These are phyloP conservation scores for Theileria orientalis DNA, from an alignment of 169 alveolate genomes.

Conservation along the genomic window DNA sequence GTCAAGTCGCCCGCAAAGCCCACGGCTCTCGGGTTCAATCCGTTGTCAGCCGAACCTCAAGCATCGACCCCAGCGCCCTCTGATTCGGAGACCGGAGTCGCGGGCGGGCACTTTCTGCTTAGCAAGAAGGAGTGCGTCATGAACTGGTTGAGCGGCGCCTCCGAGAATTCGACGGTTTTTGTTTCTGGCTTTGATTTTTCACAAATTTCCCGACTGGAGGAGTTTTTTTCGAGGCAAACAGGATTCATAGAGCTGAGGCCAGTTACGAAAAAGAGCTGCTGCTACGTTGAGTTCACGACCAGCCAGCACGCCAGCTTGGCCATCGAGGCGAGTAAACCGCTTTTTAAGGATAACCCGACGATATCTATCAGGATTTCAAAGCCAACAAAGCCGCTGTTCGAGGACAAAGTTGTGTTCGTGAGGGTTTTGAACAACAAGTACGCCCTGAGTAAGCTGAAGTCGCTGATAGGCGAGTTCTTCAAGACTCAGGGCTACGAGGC, in stretches of 20 bases:
- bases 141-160: constrained; percentile 32
- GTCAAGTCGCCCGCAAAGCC: neutral
- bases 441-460: constrained; percentile 43
- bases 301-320: constrained; percentile 57
- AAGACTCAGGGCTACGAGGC: constrained; percentile 27
- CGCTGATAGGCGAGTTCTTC: constrained; percentile 48
- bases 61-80: neutral
- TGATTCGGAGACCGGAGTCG: neutral
- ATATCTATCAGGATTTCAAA: constrained; percentile 48
- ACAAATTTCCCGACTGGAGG: neutral
- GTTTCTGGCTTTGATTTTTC: constrained; percentile 20
- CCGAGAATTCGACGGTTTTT: constrained; percentile 28
- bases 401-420: constrained; percentile 69
- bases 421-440: constrained; percentile 42
- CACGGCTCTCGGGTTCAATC: neutral
- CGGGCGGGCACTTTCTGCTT: constrained; percentile 7
- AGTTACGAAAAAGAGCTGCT: constrained; percentile 9
- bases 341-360: neutral
- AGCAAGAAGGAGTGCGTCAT: neutral
- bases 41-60: too few species aligned
- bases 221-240: constrained; percentile 12
- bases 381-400: constrained; percentile 66
- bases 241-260: constrained; percentile 48
- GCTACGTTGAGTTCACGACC: constrained; percentile 67
- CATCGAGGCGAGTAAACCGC: constrained; percentile 14